Percentiles rank a stretch among this genome's conserved stretches.
phyloP scores from a whole-genome alignment of 495 filamentous ascomycete species.

The Hypoxylon crocopeplum region DNA sequence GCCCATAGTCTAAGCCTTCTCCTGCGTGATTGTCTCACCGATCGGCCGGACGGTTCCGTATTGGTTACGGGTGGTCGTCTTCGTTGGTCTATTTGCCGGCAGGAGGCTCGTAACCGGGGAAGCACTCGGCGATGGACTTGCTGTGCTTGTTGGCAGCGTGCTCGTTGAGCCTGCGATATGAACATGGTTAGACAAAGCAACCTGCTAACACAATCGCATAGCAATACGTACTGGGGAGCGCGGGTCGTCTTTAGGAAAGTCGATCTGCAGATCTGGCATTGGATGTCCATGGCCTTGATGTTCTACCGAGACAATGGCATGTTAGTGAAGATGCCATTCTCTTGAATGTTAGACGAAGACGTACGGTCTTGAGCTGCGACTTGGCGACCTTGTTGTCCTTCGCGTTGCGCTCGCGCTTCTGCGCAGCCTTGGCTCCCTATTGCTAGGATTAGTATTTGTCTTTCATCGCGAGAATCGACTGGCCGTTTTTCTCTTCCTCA shows the following conservation, averaged over 20 bases:
- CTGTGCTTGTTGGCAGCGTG: conserved; percentile 64
- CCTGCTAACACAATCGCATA: too few relatives aligned
- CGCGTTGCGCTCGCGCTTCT: conserved; percentile 63
- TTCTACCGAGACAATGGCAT: conserved; percentile 45
- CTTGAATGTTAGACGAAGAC: conserved; percentile 20
- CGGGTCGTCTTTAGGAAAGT: conserved; percentile 65
- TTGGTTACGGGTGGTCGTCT: not conserved
- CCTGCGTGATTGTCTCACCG: not conserved
- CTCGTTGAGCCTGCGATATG: conserved; percentile 56
- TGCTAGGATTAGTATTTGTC: conserved; percentile 19
- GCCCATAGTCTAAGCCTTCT: conserved; percentile 5
- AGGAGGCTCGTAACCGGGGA: conserved; percentile 50
- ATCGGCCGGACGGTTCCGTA: not conserved
- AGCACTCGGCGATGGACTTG: conserved; percentile 59
- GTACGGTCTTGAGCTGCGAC: conserved; percentile 63
- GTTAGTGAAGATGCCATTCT: conserved; percentile 10
- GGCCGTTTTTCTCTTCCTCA: not conserved
- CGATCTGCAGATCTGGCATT: conserved; percentile 62
- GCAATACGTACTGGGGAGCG: conserved; percentile 57
- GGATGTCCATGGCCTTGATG: conserved; percentile 60
- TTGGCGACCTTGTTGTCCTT: conserved; percentile 55
- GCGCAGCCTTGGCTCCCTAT: conserved; percentile 64
- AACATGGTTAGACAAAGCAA: not conserved
- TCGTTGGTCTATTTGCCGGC: conserved; percentile 13
- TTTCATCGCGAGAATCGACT: not conserved